These are phyloP conservation scores for Vairimorpha necatrix DNA, from an alignment of 371 early-diverging fungal genomes.

Conservation along the genomic window DNA sequence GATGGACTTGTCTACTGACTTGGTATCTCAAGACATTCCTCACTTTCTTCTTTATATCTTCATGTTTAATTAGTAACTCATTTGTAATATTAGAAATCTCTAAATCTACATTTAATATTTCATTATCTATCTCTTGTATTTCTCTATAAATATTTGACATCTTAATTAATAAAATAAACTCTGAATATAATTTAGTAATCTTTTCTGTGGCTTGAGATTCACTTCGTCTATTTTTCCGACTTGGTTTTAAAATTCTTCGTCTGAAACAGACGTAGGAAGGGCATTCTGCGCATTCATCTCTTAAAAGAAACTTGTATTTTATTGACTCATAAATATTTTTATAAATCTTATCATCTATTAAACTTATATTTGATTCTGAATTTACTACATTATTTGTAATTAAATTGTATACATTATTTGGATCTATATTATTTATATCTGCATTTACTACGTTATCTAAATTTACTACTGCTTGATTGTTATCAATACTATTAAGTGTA, in stretches of 20 bases:
- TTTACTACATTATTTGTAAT: too few species aligned
- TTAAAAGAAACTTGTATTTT: slow-evolving; percentile 25
- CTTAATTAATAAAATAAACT: slow-evolving; percentile 29
- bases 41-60: slow-evolving; percentile 1
- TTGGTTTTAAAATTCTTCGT: slow-evolving; percentile 49
- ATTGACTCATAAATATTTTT: slow-evolving; percentile 21
- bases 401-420: too few species aligned
- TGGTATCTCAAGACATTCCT: background rate
- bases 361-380: background rate
- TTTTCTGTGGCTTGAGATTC: slow-evolving; percentile 47
- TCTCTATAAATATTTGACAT: slow-evolving; percentile 20
- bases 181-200: slow-evolving; percentile 32
- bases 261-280: slow-evolving; percentile 58
- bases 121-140: slow-evolving; percentile 10
- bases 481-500: background rate
- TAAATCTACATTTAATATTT: slow-evolving; percentile 4
- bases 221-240: slow-evolving; percentile 53
- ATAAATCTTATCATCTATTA: background rate
- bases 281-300: slow-evolving; percentile 29
- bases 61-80: background rate
- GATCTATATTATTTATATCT: too few species aligned
- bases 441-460: too few species aligned
- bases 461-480: too few species aligned
- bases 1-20: background rate
- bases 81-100: background rate